Evolutionary conservation across 192 early-diverging fungal genomes (phyloP).

Genomic region (Phlyctochytrium bullatum): DNA sequence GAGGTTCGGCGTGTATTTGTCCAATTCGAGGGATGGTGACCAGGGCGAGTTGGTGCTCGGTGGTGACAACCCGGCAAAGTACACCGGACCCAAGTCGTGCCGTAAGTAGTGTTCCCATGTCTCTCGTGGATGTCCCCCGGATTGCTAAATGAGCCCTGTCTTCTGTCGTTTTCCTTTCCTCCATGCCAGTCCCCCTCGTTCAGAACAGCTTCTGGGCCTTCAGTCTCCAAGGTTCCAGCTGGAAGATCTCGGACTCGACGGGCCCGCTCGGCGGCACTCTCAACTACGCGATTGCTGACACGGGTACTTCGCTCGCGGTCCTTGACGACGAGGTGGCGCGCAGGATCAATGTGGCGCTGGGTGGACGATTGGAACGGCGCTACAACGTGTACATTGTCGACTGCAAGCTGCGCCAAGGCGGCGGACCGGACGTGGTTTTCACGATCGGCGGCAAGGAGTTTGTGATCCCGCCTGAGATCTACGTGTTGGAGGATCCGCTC

Average conservation of each 20-base stretch:
- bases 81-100: slow-evolving; percentile 26
- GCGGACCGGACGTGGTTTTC: slow-evolving; percentile 27
- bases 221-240: background rate
- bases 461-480: slow-evolving; percentile 30
- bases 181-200: slow-evolving; percentile 4
- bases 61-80: slow-evolving; percentile 46
- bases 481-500: slow-evolving; percentile 23
- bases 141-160: too few relatives aligned
- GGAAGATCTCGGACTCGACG: background rate
- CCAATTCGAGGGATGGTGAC: slow-evolving; percentile 25
- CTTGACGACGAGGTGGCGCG: slow-evolving; percentile 17
- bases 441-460: slow-evolving; percentile 27
- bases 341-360: slow-evolving; percentile 33
- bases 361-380: slow-evolving; percentile 3
- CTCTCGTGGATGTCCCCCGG: background rate
- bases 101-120: background rate
- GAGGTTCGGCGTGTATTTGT: slow-evolving; percentile 45
- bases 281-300: slow-evolving; percentile 33
- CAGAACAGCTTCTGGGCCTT: slow-evolving; percentile 11
- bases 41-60: slow-evolving; percentile 49
- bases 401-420: slow-evolving; percentile 16
- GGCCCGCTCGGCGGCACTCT: slow-evolving; percentile 1
- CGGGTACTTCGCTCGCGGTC: slow-evolving; percentile 37
- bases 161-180: background rate
- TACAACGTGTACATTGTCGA: slow-evolving; percentile 8